Evolutionary conservation across 2,329 filamentous ascomycete species (phyloP), one percentile per base, ranked within the genome.

Genomic region (Diplodia intermedia): DNA sequence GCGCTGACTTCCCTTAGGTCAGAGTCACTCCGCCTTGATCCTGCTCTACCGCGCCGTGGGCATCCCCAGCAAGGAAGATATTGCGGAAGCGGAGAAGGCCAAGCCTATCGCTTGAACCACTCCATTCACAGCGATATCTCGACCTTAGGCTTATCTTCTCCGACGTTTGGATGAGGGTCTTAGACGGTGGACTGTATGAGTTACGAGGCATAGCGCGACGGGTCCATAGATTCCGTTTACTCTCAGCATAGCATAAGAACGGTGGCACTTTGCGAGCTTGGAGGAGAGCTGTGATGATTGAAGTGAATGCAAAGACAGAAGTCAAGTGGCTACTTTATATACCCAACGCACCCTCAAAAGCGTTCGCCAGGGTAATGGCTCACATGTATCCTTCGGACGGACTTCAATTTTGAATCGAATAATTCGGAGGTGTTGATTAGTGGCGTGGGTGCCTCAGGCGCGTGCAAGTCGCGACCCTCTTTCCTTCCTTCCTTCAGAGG

Each of bases 21-120:
- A 95, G 80, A 91, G 89, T 66, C 92, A 95, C 79, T 93, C 91
- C 62, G 92, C 92, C 33, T 85, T 95, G 57, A 93, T 95, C 70
- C 82, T 94, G 52, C 85, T 95, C 31, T 95, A 95, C 81, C 86
- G 86, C 72, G 90, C 91, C 8, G 89, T 94, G 69, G 86, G 89
- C 33, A 33, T 69, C 40, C 67, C 67, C 38, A 54, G 43, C 40
- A 66, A 66, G 33, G 67, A 69, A 43, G 56, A 68, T 7, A 49
- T 68, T 8, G 36, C 56, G 18, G 65, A 67, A 29, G 53, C 55
- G 9, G 63, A 47, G 23, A 40, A 67, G 40, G 5, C 60, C n/a
- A 63, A 63, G 47, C 26, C 60, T 63, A 23, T 47, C 2, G 60
- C 47, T 52, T 63, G 33, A 63, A 15, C 14, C 14, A 18, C 20